These are phyloP conservation scores for Aspergillus leporis DNA, from an alignment of 495 filamentous ascomycete genomes.

Conservation along the genomic window DNA sequence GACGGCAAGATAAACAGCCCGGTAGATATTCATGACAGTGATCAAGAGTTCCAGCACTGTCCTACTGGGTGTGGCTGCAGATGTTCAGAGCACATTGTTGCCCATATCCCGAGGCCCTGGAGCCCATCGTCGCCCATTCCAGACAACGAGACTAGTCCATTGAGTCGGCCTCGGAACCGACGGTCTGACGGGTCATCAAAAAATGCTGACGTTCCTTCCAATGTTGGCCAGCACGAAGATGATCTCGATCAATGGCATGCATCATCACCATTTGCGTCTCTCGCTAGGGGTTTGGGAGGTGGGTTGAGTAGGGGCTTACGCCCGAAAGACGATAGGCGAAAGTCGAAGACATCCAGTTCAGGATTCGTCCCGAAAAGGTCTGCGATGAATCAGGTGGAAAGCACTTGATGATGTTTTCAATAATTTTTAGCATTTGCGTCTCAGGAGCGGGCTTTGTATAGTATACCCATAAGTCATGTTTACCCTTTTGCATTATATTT, in stretches of 20 bases:
- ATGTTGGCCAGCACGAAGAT: constrained; percentile 30
- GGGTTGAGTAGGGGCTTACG: constrained; percentile 44
- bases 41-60: constrained; percentile 34
- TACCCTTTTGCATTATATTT: neutral
- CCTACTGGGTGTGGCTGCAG: constrained; percentile 52
- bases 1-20: constrained; percentile 4
- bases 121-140: constrained; percentile 20
- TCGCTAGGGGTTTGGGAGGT: constrained; percentile 47
- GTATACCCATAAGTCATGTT: constrained; percentile 4
- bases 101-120: constrained; percentile 31
- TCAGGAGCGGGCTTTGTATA: neutral
- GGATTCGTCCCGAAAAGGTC: constrained; percentile 26
- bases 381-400: constrained; percentile 29
- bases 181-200: constrained; percentile 16
- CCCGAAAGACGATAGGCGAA: constrained; percentile 31
- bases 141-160: constrained; percentile 22
- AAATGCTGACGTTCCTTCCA: constrained; percentile 12
- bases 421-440: neutral
- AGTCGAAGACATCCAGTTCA: constrained; percentile 15
- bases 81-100: constrained; percentile 45
- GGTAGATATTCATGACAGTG: constrained; percentile 10
- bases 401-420: constrained; percentile 5
- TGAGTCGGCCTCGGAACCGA: constrained; percentile 21
- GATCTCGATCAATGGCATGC: constrained; percentile 45
- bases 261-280: constrained; percentile 46